Percentiles rank a stretch among this genome's conserved stretches.
phyloP scores from a whole-genome alignment of 208 protist genomes.

The Leishmania gerbilli region DNA sequence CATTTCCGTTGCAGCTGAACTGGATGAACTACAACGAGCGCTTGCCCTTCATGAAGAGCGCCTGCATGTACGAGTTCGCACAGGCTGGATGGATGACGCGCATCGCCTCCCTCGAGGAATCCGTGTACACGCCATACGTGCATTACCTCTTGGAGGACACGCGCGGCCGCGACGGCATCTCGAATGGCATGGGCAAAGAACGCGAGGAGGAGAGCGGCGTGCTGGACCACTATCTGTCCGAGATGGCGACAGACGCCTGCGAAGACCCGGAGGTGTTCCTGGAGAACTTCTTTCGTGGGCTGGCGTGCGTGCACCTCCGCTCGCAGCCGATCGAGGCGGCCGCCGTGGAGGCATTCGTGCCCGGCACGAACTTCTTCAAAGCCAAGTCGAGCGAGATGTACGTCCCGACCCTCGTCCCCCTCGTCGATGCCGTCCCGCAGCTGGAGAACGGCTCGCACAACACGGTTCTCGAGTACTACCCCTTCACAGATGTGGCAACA shows the following conservation, averaged over 20 bases:
- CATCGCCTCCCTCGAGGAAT: constrained; percentile 78
- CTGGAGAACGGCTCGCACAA: constrained; percentile 80
- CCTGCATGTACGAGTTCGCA: constrained; percentile 61
- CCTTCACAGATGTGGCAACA: constrained; percentile 40
- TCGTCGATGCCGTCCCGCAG: constrained; percentile 81
- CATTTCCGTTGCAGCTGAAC: constrained; percentile 80
- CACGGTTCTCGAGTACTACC: constrained; percentile 77
- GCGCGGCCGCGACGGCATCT: constrained; percentile 76
- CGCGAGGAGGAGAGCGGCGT: constrained; percentile 70
- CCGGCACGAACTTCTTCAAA: constrained; percentile 89
- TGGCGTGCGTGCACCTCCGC: constrained; percentile 70
- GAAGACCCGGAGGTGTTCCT: constrained; percentile 87
- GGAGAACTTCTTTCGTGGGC: constrained; percentile 72
- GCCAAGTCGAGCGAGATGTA: constrained; percentile 79
- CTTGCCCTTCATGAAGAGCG: constrained; percentile 55
- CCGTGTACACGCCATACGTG: constrained; percentile 71
- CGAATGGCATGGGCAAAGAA: constrained; percentile 76
- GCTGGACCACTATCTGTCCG: constrained; percentile 79
- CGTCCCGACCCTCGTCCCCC: constrained; percentile 84
- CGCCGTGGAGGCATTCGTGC: constrained; percentile 61
- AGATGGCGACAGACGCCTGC: constrained; percentile 85
- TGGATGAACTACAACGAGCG: constrained; percentile 90
- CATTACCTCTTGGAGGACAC: constrained; percentile 85
- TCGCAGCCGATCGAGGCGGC: constrained; percentile 79
- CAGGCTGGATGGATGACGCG: constrained; percentile 81